Evolutionary conservation across 163 green algal species (phyloP).

Genomic region (Coccomyxa subellipsoidea): DNA sequence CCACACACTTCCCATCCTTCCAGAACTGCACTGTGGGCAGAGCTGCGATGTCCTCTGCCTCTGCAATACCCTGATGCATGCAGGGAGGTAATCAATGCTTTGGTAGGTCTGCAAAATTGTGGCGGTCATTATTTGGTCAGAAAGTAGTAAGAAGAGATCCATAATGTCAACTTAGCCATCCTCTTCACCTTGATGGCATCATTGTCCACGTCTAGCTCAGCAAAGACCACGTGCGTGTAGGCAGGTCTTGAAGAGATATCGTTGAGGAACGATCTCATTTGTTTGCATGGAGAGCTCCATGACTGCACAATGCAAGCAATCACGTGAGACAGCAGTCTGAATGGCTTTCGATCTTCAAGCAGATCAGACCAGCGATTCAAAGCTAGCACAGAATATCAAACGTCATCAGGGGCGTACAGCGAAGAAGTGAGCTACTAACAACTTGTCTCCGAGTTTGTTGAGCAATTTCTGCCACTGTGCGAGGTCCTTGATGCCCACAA

Average conservation of each 20-base stretch:
- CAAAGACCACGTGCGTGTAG: constrained; percentile 23
- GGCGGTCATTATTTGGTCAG: no score
- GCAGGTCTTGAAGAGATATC: constrained; percentile 2
- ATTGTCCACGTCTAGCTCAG: constrained; percentile 21
- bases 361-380: neutral
- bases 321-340: neutral
- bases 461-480: constrained; percentile 17
- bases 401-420: constrained; percentile 1
- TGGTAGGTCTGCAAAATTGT: neutral
- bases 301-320: constrained; percentile 6
- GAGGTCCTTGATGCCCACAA: neutral
- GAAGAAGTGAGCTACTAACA: constrained; percentile 21
- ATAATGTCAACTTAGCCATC: neutral
- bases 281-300: neutral
- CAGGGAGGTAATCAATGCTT: neutral
- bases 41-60: neutral
- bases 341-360: neutral
- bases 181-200: constrained; percentile 12
- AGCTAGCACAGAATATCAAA: no score
- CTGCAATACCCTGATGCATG: constrained; percentile 10
- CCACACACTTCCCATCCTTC: constrained; percentile 1
- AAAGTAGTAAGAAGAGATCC: no score
- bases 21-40: constrained; percentile 9
- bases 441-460: constrained; percentile 12
- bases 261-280: constrained; percentile 6